Percentiles rank a stretch among this genome's conserved stretches.
phyloP scores from a whole-genome alignment of 2,329 filamentous ascomycete genomes.

The Botrytis medusae region DNA sequence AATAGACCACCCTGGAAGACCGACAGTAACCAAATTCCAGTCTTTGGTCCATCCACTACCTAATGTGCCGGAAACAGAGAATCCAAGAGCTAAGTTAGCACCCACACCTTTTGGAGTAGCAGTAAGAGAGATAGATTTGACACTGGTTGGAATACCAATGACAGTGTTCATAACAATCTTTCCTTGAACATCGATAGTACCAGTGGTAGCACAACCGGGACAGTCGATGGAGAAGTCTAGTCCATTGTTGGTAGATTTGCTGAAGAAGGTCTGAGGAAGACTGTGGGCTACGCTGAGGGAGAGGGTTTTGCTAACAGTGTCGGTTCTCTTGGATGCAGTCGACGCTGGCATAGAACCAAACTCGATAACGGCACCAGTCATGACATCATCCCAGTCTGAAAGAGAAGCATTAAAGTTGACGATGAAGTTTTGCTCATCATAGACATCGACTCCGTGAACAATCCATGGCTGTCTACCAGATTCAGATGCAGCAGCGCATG shows the following conservation, averaged over 20 bases:
- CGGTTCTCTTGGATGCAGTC: slow-evolving; percentile 1
- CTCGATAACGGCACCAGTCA: slow-evolving; percentile 13
- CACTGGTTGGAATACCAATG: slow-evolving; percentile 8
- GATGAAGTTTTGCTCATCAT: slow-evolving; percentile 21
- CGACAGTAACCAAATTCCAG: slow-evolving; percentile 17
- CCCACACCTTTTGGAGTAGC: slow-evolving; percentile 17
- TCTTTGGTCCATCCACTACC: slow-evolving; percentile 19
- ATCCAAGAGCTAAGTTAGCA: slow-evolving; percentile 20
- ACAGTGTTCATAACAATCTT: slow-evolving; percentile 14
- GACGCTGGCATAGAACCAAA: slow-evolving; percentile 2
- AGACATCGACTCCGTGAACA: slow-evolving; percentile 11
- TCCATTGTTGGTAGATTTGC: slow-evolving; percentile 15
- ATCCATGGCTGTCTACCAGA: slow-evolving; percentile 23
- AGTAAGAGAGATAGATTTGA: slow-evolving; percentile 15
- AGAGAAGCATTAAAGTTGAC: slow-evolving; percentile 23
- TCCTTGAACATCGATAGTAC: slow-evolving; percentile 10
- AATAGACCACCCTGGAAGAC: slow-evolving; percentile 19
- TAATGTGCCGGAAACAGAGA: slow-evolving; percentile 19
- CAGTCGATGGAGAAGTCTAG: slow-evolving; percentile 20
- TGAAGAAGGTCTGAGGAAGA: slow-evolving; percentile 21
- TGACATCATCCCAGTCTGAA: slow-evolving; percentile 18
- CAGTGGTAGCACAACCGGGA: slow-evolving; percentile 13
- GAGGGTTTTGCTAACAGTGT: neutral
- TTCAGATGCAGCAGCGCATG: slow-evolving; percentile 5
- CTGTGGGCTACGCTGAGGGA: neutral